Evolutionary conservation across 2,329 filamentous ascomycete genomes (phyloP), one percentile per base, ranked within the genome.

Genomic region (Exophiala sp.): DNA sequence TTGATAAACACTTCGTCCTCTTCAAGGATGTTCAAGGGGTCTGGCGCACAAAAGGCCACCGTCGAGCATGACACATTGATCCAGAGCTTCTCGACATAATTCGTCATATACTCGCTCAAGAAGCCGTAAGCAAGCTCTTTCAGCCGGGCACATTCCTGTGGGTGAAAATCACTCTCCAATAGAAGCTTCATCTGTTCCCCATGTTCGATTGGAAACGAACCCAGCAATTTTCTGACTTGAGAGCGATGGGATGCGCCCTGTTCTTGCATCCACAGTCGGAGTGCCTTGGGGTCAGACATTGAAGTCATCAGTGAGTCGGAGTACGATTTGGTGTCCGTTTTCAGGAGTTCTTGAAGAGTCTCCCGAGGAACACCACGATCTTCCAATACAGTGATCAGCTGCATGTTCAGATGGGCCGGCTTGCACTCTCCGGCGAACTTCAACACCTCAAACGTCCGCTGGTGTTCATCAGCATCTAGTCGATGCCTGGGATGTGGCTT

Each of bases 371-470:
- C 70, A 0, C 74, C 73, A 6, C 79, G 68, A 53, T 82, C 70
- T 1, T 73, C 64, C 9, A 83, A 59, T 19, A 83, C 77, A 0
- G 71, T 71, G 6, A 83, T 65, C 38, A 82, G 74, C 7, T 77
- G 75, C 1, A 73, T 66, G 52, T 80, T 77, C 0, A 83, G 63
- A 18, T 45, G 48, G 6, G 39, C 51, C 19, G 39, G 23, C 35
- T 39, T 47, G 16, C 44, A 46, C 3, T 52, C 38, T 8, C 34
- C 14, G 9, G 45, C 37, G 58, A 67, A 75, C 19, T 71, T 73
- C 8, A 76, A 66, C 3, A 82, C 68, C 43, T 81, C 78, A 52
- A 82, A 80, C 0, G 75, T 78, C n/a, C 78, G 63, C 42, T 79
- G 70, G 43, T 66, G 72, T 0, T 63, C 62, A 22, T 69, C 64